Percentiles rank a stretch among this genome's conserved stretches.
Evolutionary conservation across 2,329 filamentous ascomycete species (phyloP).

Genomic region (Fusarium globosum): DNA sequence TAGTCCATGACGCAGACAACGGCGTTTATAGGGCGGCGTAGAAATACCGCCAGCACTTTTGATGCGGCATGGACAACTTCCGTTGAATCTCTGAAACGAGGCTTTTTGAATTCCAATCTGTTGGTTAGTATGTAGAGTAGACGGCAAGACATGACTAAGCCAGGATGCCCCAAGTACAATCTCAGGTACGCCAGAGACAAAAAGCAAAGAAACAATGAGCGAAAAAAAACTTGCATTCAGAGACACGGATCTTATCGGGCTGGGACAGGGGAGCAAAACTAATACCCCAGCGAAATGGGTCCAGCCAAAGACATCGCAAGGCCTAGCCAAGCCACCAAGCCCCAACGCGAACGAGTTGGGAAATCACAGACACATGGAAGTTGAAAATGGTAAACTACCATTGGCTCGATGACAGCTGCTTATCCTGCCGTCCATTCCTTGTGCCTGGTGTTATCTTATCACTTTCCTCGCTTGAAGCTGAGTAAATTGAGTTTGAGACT

Average conservation of each 20-base stretch:
- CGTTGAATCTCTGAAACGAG: slow-evolving; percentile 35
- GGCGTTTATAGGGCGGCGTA: slow-evolving; percentile 29
- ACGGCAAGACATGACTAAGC: slow-evolving; percentile 18
- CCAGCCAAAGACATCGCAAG: slow-evolving; percentile 20
- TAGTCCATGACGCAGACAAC: slow-evolving; percentile 29
- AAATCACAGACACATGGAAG: slow-evolving; percentile 29
- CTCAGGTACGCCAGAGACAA: slow-evolving; percentile 18
- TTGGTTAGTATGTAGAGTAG: slow-evolving; percentile 20
- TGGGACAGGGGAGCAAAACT: slow-evolving; percentile 18
- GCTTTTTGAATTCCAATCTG: slow-evolving; percentile 26
- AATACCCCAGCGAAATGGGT: slow-evolving; percentile 31
- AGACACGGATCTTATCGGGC: slow-evolving; percentile 42
- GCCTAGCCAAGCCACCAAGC: slow-evolving; percentile 39
- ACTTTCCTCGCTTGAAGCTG: not conserved
- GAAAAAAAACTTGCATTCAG: slow-evolving; percentile 9
- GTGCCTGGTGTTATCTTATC: slow-evolving; percentile 27
- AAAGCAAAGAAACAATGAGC: slow-evolving; percentile 14
- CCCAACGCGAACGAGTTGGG: slow-evolving; percentile 35
- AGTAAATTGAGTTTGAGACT: slow-evolving; percentile 1
- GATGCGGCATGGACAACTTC: slow-evolving; percentile 25
- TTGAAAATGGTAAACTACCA: slow-evolving; percentile 25
- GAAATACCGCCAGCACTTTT: slow-evolving; percentile 16
- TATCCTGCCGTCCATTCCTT: slow-evolving; percentile 25
- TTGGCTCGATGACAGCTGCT: slow-evolving; percentile 18
- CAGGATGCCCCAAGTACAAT: slow-evolving; percentile 1